These are phyloP conservation scores for Epichloe bromicola DNA, from an alignment of 2,329 filamentous ascomycete species.

Conservation along the genomic window DNA sequence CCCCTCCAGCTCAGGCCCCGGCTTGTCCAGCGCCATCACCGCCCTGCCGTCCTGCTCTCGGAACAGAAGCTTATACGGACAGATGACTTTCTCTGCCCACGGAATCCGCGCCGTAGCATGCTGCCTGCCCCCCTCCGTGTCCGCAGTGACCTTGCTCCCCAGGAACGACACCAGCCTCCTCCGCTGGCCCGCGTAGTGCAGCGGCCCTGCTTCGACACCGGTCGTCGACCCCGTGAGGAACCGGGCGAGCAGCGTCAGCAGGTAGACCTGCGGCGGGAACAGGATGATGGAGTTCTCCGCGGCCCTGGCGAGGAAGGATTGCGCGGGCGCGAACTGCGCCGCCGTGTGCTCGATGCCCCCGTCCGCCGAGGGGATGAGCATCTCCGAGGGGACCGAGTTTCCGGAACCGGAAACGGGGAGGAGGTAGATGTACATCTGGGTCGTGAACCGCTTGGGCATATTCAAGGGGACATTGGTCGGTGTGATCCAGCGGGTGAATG, in stretches of 20 bases:
- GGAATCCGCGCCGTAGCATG: constrained; percentile 33
- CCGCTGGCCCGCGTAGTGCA: constrained; percentile 35
- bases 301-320: constrained; percentile 56
- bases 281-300: constrained; percentile 58
- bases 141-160: constrained; percentile 26
- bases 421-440: constrained; percentile 94
- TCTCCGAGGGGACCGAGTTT: constrained; percentile 32
- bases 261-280: constrained; percentile 74
- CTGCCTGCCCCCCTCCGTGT: constrained; percentile 23
- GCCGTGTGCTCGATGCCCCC: constrained; percentile 55
- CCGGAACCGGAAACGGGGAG: constrained; percentile 38
- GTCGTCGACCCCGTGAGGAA: constrained; percentile 31
- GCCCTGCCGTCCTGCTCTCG: constrained; percentile 30
- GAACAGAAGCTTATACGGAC: constrained; percentile 35
- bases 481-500: constrained; percentile 89
- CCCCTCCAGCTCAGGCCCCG: constrained; percentile 40
- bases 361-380: constrained; percentile 57
- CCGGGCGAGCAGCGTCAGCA: constrained; percentile 45
- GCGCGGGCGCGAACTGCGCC: constrained; percentile 60
- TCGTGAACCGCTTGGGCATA: constrained; percentile 60
- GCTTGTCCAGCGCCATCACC: constrained; percentile 44
- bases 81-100: constrained; percentile 51
- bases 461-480: constrained; percentile 45
- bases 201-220: neutral
- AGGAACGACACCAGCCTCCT: constrained; percentile 42